Evolutionary conservation across 163 green algal genomes (phyloP), one percentile per base, ranked within the genome.

Genomic region (Volvox carteri): DNA sequence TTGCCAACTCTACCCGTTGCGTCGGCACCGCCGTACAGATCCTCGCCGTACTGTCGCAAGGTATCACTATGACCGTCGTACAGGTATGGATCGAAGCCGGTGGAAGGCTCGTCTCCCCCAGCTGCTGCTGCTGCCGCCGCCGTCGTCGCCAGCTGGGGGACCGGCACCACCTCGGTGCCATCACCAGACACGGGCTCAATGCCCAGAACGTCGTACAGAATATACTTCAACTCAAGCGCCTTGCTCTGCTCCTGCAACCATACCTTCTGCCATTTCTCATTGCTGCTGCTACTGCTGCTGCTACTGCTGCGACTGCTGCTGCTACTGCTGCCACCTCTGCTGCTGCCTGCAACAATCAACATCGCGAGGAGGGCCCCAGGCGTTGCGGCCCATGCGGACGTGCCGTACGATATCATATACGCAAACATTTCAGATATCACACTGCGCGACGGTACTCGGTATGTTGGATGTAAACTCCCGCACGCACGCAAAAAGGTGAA

Each of bases 201-300:
- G 6, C 67, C 67, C 67, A 52, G 25, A 11, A 46, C 67, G 67
- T 48, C 67, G 67, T 76, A 76, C 67, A 72, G 37, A 72, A 72
- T 72, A 28, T 72, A 72, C 60, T 72, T 11, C 48, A 58, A 14
- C 48, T 58, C 48, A 58, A 14, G 12, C 48, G 48, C 48, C 48
- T 14, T 58, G n/a, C n/a, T n/a, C n/a, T n/a, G n/a, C n/a, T n/a
- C n/a, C n/a, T n/a, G n/a, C n/a, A n/a, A n/a, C 5, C 54, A 65
- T 65, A 30, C 28, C 54, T 23, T 8, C 28, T 12, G 5, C 54
- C n/a, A 23, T 74, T 33, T 41, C 62, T 28, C 28, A 33, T 28
- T n/a, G 62, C 30, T 52, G 14, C 37, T 48, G 67, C 37, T 48
- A 9, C 67, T 25, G 67, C 67, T 76, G 67, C 33, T 46, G 67